Conservation (phyloP, 2,329 filamentous ascomycete species). For the Lachnellula cervina region DNA sequence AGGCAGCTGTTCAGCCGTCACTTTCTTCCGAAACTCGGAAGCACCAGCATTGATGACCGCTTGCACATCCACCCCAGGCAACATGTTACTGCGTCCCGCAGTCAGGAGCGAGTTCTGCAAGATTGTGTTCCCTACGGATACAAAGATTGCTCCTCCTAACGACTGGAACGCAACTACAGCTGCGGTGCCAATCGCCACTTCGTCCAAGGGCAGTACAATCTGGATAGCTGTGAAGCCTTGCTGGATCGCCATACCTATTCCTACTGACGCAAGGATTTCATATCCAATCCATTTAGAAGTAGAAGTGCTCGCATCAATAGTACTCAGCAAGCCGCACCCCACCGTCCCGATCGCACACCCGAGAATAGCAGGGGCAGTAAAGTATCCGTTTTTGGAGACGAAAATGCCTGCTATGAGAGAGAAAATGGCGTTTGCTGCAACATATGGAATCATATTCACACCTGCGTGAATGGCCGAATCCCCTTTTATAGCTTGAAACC, state of each 20-base stretch:
- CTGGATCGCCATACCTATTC: conserved; percentile 29
- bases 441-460: conserved; percentile 22
- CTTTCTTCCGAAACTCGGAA: conserved; percentile 42
- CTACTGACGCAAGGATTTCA: conserved; percentile 21
- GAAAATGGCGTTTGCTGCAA: conserved; percentile 24
- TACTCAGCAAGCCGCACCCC: conserved; percentile 33
- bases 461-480: conserved; percentile 17
- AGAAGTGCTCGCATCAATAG: conserved; percentile 29
- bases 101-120: conserved; percentile 35
- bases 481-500: conserved; percentile 24
- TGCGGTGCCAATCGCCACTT: conserved; percentile 40
- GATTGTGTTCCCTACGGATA: conserved; percentile 42
- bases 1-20: conserved; percentile 38
- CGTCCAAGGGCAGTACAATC: conserved; percentile 30
- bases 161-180: conserved; percentile 39
- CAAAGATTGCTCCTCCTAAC: conserved; percentile 42
- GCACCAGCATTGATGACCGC: conserved; percentile 29
- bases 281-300: conserved; percentile 46
- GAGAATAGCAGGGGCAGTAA: conserved; percentile 20
- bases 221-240: conserved; percentile 28
- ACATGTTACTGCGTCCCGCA: neutral
- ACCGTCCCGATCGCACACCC: conserved; percentile 14
- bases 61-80: conserved; percentile 23
- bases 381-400: conserved; percentile 33
- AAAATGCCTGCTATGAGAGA: conserved; percentile 30